A percentile compares a stretch with the other conserved stretches of the same genome.
Conservation (phyloP, 225 moss, liverwort and hornwort genomes). For the Pleurozium schreberi region DNA sequence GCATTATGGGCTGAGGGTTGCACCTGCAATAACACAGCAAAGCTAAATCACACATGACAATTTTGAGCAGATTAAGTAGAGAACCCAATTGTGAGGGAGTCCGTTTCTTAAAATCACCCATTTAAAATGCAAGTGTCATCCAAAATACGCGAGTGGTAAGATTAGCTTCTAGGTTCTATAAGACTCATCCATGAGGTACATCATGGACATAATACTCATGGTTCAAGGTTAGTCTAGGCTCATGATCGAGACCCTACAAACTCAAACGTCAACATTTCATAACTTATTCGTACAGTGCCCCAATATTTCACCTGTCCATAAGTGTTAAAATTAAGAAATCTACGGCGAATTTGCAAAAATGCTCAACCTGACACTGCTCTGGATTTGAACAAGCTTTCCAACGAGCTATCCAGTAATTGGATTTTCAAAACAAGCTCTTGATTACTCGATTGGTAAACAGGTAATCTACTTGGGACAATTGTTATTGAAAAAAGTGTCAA, state of each 20-base stretch:
- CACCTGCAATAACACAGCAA: constrained; percentile 20
- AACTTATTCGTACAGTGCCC: background rate
- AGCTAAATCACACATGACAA: background rate
- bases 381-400: background rate
- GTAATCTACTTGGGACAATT: background rate
- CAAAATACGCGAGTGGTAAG: background rate
- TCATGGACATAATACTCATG: background rate
- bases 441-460: background rate
- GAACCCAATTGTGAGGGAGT: background rate
- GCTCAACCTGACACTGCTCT: background rate
- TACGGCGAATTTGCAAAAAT: background rate
- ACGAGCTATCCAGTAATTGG: background rate
- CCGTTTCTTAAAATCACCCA: background rate
- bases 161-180: background rate
- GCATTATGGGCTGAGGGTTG: constrained; percentile 72
- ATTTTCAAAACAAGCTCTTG: background rate
- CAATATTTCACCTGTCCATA: background rate
- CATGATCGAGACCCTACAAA: background rate
- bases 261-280: background rate
- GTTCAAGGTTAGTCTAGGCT: background rate
- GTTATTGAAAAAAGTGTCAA: background rate
- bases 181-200: background rate
- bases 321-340: background rate
- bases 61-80: background rate
- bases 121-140: background rate